Base-by-base conservation (phyloP, 1,284 basidiomycete species). In the Cutaneotrichosporon sp. region DNA sequence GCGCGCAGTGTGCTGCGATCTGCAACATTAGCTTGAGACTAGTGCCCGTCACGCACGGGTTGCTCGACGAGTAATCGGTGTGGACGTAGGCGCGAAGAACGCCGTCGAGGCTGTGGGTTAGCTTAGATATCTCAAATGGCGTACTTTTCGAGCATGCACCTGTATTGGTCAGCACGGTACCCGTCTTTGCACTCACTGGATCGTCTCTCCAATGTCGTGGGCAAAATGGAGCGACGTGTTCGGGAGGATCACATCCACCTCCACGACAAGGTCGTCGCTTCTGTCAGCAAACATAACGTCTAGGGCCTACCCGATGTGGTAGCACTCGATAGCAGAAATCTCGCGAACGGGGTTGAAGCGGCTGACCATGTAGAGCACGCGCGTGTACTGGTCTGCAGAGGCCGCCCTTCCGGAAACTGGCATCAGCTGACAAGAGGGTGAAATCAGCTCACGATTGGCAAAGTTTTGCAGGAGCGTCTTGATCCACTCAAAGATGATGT, bases 351-450 rank as follows among this genome's bases (percentile, higher is more conserved):
- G 70, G 51, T 71, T 71, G 65, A 77, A 77, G 4, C 78, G 63
- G 3, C 75, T 71, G 20, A 78, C 76, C 38, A 80, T 69, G 53
- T 80, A 80, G 1, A 79, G 67, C n/a, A 79, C 71, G 12, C 76
- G 60, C 0, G 66, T 67, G 49, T 72, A 62, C 50, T 75, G 70
- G 46, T 71, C 68, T 8, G 49, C 22, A 1, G 66, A 61, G 0
- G 72, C 74, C 7, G 59, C 47, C 47, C 61, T 61, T 3, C 72
- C 73, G 2, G 69, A 73, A 13, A 75, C 68, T 69, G 51, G 14
- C 3, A 49, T 51, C 33, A 60, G 50, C 33, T 13, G 9, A 43
- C 20, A 15, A 17, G 2, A n/a, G 1, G 21, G 18, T 22, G 9
- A 15, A 8, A 14, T 9, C 12, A 56, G 22, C 69, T 52, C 30